Base-by-base conservation (phyloP, 2,329 filamentous ascomycete genomes). In the Huntiella moniliformis region DNA sequence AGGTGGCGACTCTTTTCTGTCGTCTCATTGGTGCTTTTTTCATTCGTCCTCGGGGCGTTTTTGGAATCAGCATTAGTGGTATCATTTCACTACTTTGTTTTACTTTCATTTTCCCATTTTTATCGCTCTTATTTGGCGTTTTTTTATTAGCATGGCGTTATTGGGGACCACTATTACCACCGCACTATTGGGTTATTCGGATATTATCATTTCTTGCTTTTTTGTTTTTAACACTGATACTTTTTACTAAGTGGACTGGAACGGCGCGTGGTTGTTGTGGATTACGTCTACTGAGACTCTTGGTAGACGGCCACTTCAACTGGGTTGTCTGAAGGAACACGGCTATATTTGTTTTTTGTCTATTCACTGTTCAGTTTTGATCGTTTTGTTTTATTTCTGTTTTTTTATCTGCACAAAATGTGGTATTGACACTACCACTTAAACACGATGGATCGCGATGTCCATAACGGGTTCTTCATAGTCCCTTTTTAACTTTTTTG, bases 81-180 rank as follows among this genome's bases (percentile, higher is more conserved):
- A 28, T 31, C 35, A 17, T 13, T 17, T 34, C 35, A 28, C 16
- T 32, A 15, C 44, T 38, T 39, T 32, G 32, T 43, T 33, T 47
- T 38, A 28, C 34, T 38, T 39, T 43, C 11, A 34, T 47, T 18
- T 40, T 40, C 38, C 16, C 13, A 32, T 15, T 5, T 16, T 8
- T 37, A 42, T 33, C 7, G 35, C 12, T 22, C 36, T 31, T 38
- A 38, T 42, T 17, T 44, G 39, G 31, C 17, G 18, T 48, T 32
- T 42, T 31, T 44, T 38, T 36, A 40, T 45, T 42, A 49, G 46
- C 46, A 47, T 47, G 46, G 46, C 46, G 46, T 47, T 47, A 16
- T 42, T 22, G 40, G 32, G 38, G 38, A 28, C 22, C 7, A 10
- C 22, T 28, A 28, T 28, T 28, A 28, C 22, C 37, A 39, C 37